Conservation (phyloP, 2,329 filamentous ascomycete genomes). For the Colletotrichum musicola region DNA sequence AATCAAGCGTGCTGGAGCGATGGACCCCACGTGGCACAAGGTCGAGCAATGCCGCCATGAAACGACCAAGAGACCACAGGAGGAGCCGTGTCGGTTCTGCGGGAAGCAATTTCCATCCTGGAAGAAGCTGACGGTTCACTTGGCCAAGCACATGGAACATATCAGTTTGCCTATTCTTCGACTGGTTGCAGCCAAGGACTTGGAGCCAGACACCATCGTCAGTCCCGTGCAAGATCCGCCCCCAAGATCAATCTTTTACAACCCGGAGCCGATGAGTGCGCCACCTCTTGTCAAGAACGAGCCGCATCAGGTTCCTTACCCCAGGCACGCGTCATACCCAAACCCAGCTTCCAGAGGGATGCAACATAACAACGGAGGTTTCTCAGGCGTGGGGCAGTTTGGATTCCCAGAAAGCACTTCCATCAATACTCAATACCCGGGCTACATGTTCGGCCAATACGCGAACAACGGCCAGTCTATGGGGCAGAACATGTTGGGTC, state of each 20-base stretch:
- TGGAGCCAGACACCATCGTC: conserved; percentile 74
- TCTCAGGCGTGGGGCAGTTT: conserved; percentile 10
- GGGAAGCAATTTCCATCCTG: conserved; percentile 83
- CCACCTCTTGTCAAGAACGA: conserved; percentile 47
- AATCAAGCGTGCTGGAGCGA: conserved; percentile 68
- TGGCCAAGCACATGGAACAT: conserved; percentile 95
- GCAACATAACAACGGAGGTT: conserved; percentile 5
- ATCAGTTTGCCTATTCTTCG: conserved; percentile 85
- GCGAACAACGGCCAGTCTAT: conserved; percentile 15
- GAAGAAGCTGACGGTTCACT: conserved; percentile 94
- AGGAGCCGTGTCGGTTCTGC: conserved; percentile 91
- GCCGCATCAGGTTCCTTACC: conserved; percentile 35
- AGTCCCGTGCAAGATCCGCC: conserved; percentile 73
- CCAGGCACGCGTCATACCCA: conserved; percentile 14
- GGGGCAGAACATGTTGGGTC: conserved; percentile 24
- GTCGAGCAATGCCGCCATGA: conserved; percentile 83
- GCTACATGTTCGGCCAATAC: conserved; percentile 31
- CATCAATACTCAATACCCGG: conserved; percentile 19
- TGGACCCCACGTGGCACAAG: conserved; percentile 79
- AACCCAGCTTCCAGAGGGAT: conserved; percentile 13
- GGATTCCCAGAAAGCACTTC: neutral
- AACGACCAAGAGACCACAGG: conserved; percentile 73
- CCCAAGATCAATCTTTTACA: conserved; percentile 50
- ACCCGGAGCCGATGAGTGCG: conserved; percentile 47
- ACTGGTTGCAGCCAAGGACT: conserved; percentile 64